phyloP scores from a whole-genome alignment of 257 asterid genomes.

The Nicotiana noctiflora region DNA sequence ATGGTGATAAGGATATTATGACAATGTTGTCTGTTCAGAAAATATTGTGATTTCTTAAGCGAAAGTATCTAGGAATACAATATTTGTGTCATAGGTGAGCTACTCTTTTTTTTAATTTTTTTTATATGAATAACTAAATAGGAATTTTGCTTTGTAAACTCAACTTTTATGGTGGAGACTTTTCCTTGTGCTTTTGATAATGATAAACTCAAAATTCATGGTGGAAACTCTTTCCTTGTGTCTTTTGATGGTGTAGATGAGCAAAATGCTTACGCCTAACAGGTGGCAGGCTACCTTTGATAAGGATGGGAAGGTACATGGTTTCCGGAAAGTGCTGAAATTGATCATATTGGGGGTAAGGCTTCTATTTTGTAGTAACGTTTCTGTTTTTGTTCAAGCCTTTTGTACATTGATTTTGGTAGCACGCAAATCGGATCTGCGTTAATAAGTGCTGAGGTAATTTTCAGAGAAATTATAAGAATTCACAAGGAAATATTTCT shows the following conservation, averaged over 20 bases:
- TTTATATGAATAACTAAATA: not conserved
- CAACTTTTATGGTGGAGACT: not conserved
- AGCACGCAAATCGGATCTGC: too few relatives aligned
- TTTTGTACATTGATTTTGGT: not conserved
- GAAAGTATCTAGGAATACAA: not conserved
- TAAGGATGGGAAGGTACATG: conserved; percentile 76
- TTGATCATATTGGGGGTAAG: conserved; percentile 86
- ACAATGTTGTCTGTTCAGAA: not conserved
- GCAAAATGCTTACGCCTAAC: conserved; percentile 93
- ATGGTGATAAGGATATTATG: not conserved
- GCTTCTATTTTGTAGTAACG: not conserved
- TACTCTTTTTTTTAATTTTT: not conserved
- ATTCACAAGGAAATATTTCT: too few relatives aligned
- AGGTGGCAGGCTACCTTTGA: conserved; percentile 95
- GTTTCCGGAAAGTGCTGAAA: conserved; percentile 79
- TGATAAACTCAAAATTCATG: not conserved
- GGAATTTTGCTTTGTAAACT: not conserved
- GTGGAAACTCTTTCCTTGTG: not conserved
- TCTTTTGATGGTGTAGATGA: conserved; percentile 39
- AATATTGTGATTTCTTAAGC: not conserved
- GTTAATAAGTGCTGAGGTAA: too few relatives aligned
- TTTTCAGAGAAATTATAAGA: too few relatives aligned
- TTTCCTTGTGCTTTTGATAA: not conserved
- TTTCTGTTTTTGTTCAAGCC: not conserved
- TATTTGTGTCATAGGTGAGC: not conserved